Percentiles rank a stretch among this genome's conserved stretches.
Conservation (phyloP, 2,329 filamentous ascomycete genomes). For the Penicillium sp. region DNA sequence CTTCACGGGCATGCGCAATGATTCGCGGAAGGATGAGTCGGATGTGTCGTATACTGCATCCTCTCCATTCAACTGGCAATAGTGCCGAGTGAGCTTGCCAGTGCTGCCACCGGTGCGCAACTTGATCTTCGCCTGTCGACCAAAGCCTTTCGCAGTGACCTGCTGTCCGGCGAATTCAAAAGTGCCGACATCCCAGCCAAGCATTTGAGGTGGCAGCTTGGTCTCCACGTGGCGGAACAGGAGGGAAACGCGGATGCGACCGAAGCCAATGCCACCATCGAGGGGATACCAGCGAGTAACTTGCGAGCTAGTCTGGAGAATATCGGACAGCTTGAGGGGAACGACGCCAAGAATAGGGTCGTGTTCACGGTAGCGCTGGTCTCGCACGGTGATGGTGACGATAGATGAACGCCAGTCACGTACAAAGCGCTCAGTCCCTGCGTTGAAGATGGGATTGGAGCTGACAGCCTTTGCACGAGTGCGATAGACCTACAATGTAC, state of each 20-base stretch:
- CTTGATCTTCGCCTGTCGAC: slow-evolving; percentile 63
- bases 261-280: slow-evolving; percentile 89
- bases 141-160: slow-evolving; percentile 63
- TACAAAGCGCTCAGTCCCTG: slow-evolving; percentile 87
- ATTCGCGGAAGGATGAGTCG: slow-evolving; percentile 48
- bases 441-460: slow-evolving; percentile 95
- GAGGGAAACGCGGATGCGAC: slow-evolving; percentile 80
- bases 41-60: slow-evolving; percentile 59
- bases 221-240: slow-evolving; percentile 89
- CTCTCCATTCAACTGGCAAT: slow-evolving; percentile 59
- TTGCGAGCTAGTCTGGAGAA: slow-evolving; percentile 84
- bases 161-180: slow-evolving; percentile 77
- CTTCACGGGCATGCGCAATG: slow-evolving; percentile 78
- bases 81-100: slow-evolving; percentile 62
- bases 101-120: slow-evolving; percentile 81
- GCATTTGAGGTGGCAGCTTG: slow-evolving; percentile 73
- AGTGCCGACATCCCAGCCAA: slow-evolving; percentile 93
- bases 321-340: slow-evolving; percentile 78
- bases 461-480: slow-evolving; percentile 93
- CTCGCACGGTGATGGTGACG: slow-evolving; percentile 81
- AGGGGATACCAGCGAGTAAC: slow-evolving; percentile 93
- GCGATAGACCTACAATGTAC: slow-evolving; percentile 64
- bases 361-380: slow-evolving; percentile 84
- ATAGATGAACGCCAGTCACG: slow-evolving; percentile 89
- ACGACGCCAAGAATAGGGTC: slow-evolving; percentile 93